These are phyloP conservation scores for Pseudonitzschia pungens DNA, from an alignment of 108 stramenopile genomes.

Conservation along the genomic window DNA sequence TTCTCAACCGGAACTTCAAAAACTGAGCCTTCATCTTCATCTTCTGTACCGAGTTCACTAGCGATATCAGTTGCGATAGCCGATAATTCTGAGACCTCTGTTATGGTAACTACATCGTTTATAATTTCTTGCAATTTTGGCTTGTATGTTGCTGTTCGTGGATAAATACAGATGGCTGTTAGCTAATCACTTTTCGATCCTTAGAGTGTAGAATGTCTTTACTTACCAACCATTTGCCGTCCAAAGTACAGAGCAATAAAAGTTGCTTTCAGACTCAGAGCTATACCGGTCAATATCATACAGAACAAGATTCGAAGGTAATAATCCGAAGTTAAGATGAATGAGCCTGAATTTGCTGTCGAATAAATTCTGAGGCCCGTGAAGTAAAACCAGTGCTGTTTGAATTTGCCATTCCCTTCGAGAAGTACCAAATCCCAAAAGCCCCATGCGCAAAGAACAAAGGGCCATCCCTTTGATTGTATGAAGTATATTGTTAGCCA, in stretches of 20 bases:
- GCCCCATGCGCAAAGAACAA: constrained; percentile 58
- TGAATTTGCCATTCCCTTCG: constrained; percentile 45
- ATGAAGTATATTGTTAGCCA: constrained; percentile 65
- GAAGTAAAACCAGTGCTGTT: constrained; percentile 64
- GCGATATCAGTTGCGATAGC: constrained; percentile 30
- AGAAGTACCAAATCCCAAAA: constrained; percentile 57
- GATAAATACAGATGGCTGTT: neutral
- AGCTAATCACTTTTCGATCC: constrained; percentile 9
- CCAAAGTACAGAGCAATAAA: constrained; percentile 64
- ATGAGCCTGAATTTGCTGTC: constrained; percentile 42
- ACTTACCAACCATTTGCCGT: constrained; percentile 38
- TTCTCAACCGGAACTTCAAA: neutral
- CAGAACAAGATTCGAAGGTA: constrained; percentile 61
- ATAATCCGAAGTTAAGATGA: constrained; percentile 47
- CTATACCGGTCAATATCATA: constrained; percentile 63
- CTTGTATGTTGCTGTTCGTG: constrained; percentile 36
- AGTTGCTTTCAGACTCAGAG: constrained; percentile 63
- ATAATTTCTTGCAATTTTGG: constrained; percentile 52
- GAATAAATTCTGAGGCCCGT: constrained; percentile 56
- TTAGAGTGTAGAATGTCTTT: constrained; percentile 10
- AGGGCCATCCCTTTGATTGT: constrained; percentile 81
- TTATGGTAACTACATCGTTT: constrained; percentile 47
- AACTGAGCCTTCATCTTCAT: neutral
- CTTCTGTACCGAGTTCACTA: neutral
- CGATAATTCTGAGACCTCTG: constrained; percentile 70